Percentiles rank a stretch among this genome's conserved stretches.
Conservation (phyloP, 2,329 filamentous ascomycete genomes). For the Claviceps sorghi region DNA sequence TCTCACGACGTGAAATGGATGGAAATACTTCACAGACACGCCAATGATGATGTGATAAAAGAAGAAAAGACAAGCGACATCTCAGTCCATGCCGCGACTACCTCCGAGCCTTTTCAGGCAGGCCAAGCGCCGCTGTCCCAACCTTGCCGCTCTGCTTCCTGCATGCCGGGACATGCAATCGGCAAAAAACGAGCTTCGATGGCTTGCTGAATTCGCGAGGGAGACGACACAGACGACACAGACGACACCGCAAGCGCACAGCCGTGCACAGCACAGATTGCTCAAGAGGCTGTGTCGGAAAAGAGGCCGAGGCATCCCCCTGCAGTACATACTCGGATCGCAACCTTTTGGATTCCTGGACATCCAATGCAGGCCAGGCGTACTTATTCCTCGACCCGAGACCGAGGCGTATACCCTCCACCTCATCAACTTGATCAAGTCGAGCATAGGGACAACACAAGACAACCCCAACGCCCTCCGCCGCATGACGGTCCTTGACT, state of each 20-base stretch:
- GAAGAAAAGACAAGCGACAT: background rate
- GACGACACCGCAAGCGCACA: constrained; percentile 7
- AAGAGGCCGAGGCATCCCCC: constrained; percentile 50
- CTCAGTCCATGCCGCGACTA: constrained; percentile 44
- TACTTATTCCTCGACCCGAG: constrained; percentile 73
- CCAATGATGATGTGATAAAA: background rate
- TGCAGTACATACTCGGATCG: constrained; percentile 80
- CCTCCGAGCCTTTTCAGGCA: constrained; percentile 39
- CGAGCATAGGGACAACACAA: constrained; percentile 6
- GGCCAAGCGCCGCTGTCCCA: constrained; percentile 37
- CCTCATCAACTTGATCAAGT: constrained; percentile 32
- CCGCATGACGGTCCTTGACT: constrained; percentile 54
- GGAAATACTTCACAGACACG: background rate
- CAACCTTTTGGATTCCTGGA: constrained; percentile 80
- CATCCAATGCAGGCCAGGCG: constrained; percentile 59
- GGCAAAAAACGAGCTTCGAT: constrained; percentile 55
- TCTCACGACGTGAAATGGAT: too few species aligned
- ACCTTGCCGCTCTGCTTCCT: constrained; percentile 46
- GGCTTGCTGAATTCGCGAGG: constrained; percentile 50
- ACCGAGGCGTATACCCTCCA: constrained; percentile 54
- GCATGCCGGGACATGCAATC: constrained; percentile 48
- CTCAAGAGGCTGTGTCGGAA: constrained; percentile 27
- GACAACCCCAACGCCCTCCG: background rate
- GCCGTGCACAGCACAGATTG: constrained; percentile 12
- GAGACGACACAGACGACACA: constrained; percentile 12